Percentiles rank a stretch among this genome's conserved stretches.
phyloP scores from a whole-genome alignment of 2,329 filamentous ascomycete genomes.

The Diaporthe australafricana region DNA sequence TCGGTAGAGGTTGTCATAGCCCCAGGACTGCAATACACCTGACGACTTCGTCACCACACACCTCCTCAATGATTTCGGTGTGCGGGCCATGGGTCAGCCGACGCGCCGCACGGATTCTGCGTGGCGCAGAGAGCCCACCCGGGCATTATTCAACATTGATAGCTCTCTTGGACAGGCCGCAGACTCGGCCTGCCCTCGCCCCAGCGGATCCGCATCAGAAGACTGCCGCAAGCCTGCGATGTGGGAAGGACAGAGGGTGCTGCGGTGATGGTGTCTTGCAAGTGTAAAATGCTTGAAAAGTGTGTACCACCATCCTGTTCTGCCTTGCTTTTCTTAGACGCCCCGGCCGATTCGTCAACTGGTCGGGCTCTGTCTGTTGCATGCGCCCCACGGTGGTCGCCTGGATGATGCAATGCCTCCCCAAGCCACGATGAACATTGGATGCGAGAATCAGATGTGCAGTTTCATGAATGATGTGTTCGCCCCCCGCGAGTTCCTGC shows the following conservation, averaged over 20 bases:
- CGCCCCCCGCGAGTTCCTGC: background rate
- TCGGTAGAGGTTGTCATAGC: background rate
- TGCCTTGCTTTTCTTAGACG: too few relatives aligned
- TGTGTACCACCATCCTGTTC: background rate
- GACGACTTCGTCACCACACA: background rate
- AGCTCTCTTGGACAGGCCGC: background rate
- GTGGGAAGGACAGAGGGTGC: background rate
- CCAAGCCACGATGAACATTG: background rate
- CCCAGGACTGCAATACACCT: background rate
- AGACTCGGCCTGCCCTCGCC: conserved; percentile 1
- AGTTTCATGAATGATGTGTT: background rate
- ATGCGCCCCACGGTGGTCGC: background rate
- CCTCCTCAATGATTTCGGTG: too few relatives aligned
- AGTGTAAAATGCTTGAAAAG: background rate
- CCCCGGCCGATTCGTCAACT: background rate
- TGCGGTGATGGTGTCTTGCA: background rate
- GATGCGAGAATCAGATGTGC: background rate
- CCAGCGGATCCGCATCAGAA: background rate
- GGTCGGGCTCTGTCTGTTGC: background rate
- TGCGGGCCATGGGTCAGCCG: background rate
- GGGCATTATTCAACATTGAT: background rate
- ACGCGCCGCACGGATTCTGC: background rate
- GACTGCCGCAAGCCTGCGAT: too few relatives aligned
- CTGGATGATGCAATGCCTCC: background rate
- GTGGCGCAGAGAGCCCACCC: background rate